Conservation (phyloP, 345 rosid genomes). For the Eucalyptus sp. region DNA sequence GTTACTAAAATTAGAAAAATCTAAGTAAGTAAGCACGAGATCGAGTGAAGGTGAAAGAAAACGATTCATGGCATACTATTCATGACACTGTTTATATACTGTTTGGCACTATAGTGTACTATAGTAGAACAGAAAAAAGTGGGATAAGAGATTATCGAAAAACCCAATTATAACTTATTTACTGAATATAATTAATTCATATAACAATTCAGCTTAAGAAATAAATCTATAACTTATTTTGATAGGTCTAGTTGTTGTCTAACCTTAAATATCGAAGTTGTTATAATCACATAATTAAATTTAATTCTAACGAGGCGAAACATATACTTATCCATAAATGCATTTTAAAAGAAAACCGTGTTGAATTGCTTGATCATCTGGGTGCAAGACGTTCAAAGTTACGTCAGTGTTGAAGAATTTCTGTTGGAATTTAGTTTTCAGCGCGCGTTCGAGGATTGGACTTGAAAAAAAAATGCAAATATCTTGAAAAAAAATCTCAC, state of each 20-base stretch:
- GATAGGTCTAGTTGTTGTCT: fast-evolving
- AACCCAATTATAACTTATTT: fast-evolving
- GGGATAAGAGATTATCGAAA: fast-evolving
- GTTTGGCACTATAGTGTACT: fast-evolving
- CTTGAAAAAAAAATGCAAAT: neutral
- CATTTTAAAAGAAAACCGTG: neutral
- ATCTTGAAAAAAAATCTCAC: neutral
- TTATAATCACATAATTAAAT: neutral
- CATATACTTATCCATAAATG: neutral
- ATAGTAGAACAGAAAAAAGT: fast-evolving
- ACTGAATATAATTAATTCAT: no score
- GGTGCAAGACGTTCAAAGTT: neutral
- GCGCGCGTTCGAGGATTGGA: neutral
- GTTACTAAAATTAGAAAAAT: no score
- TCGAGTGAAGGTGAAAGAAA: fast-evolving
- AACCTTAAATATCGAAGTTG: neutral
- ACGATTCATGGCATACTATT: no score
- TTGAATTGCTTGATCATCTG: neutral
- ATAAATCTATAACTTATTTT: no score
- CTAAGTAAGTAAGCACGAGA: fast-evolving
- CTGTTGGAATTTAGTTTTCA: neutral
- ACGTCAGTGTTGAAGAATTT: neutral
- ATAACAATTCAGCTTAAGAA: no score
- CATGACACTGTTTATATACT: fast-evolving
- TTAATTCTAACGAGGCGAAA: neutral